Base-by-base conservation (phyloP, 163 green algal species). In the Botryococcus braunii region DNA sequence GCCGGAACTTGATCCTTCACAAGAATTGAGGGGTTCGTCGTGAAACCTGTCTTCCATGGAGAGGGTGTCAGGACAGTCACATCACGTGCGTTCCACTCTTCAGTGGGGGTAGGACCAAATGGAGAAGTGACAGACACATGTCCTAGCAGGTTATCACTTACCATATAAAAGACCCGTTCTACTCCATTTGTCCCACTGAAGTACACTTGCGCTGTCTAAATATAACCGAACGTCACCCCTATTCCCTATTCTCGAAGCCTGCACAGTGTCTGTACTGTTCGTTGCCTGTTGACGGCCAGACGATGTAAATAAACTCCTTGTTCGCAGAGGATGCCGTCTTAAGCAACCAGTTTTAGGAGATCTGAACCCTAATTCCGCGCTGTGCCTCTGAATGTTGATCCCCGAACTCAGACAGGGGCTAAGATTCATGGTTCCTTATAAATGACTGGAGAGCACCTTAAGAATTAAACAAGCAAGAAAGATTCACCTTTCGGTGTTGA, bases 11-110 rank as follows among this genome's bases (percentile, higher is more conserved):
- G 71, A 58, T 91, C 86, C 0, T 79, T 69, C 41, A 88, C 73
- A 4, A 96, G 73, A 40, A 95, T 90, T 39, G 63, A 62, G 25
- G 89, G 88, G 69, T 95, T 96, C 25, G 89, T 96, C 0, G 89
- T 95, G 56, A 93, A 83, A 32, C 89, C 87, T 79, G 69, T n/a
- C n/a, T n/a, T 56, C 39, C 23, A 2, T 3, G n/a, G 1, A n/a
- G 2, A 36, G 37, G 52, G 29, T 39, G 56, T 38, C 27, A 63
- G 1, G 1, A 37, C 50, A 38, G n/a, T 11, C 13, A 9, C 13
- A 32, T 63, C 27, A 63, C 5, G 56, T 35, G 41, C 23, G 27
- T 43, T 5, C 27, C 56, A n/a, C n/a, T n/a, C n/a, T n/a, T n/a
- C n/a, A n/a, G n/a, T n/a, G n/a, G n/a, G n/a, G n/a, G n/a, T n/a